Percentiles rank a stretch among this genome's conserved stretches.
Conservation (phyloP, 352 stramenopile genomes). For the Pythium angustatum region DNA sequence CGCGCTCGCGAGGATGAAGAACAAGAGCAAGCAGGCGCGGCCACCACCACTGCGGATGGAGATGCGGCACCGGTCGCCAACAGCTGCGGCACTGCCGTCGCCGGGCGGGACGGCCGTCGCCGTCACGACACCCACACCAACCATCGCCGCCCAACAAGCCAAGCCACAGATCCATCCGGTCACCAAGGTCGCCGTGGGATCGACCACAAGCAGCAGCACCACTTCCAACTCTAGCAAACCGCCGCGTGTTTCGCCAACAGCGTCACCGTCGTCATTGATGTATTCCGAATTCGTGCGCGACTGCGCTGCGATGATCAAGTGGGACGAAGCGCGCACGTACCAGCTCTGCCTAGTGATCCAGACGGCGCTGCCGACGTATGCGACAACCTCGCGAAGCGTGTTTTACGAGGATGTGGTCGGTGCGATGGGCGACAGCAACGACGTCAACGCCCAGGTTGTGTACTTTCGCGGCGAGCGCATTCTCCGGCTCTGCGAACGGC, state of each 20-base stretch:
- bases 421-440: not conserved
- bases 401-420: slow-evolving; percentile 18
- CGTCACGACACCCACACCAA: slow-evolving; percentile 1
- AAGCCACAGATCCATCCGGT: slow-evolving; percentile 22
- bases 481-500: slow-evolving; percentile 21
- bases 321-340: slow-evolving; percentile 8
- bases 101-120: not conserved
- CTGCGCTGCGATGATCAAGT: slow-evolving; percentile 26
- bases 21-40: not conserved
- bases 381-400: not conserved
- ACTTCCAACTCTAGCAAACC: not conserved
- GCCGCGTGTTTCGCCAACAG: not conserved
- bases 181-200: not conserved
- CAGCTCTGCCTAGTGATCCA: slow-evolving; percentile 14
- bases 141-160: not conserved
- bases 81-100: not conserved
- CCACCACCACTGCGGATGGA: slow-evolving; percentile 23
- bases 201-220: too few relatives aligned
- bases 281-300: slow-evolving; percentile 31
- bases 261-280: not conserved
- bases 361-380: not conserved
- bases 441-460: not conserved
- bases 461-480: slow-evolving; percentile 16
- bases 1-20: not conserved
- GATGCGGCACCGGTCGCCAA: slow-evolving; percentile 12